Conservation (phyloP, 139 green algal species). For the Coelastrella sp. region DNA sequence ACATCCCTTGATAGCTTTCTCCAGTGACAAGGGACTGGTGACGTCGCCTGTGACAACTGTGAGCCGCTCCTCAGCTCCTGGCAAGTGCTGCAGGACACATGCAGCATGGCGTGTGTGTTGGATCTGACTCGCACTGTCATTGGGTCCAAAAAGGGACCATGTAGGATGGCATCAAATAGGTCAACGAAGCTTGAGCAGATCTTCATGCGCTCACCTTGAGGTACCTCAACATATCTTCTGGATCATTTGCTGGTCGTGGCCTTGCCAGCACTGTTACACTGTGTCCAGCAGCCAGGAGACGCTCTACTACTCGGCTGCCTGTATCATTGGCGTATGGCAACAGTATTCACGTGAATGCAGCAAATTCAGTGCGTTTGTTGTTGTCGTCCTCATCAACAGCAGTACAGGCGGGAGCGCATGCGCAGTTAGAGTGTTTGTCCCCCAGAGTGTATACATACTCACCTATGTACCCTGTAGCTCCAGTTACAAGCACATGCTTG, state of each 20-base stretch:
- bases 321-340: too few relatives aligned
- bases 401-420: not conserved
- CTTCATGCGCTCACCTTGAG: not conserved
- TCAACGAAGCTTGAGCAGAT: not conserved
- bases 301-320: conserved; percentile 41
- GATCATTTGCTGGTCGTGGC: not conserved
- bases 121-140: too few relatives aligned
- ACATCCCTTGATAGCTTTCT: not conserved
- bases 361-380: too few relatives aligned
- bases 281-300: conserved; percentile 24
- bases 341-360: too few relatives aligned
- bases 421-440: not conserved
- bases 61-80: conserved; percentile 11
- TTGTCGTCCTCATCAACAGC: not conserved
- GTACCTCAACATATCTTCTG: conserved; percentile 38
- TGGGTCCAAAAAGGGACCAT: too few relatives aligned
- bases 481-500: conserved; percentile 6
- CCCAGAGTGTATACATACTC: not conserved
- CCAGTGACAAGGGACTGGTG: not conserved
- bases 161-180: too few relatives aligned
- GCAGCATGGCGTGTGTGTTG: too few relatives aligned
- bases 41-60: conserved; percentile 24
- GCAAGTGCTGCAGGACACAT: conserved; percentile 19
- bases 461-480: conserved; percentile 44
- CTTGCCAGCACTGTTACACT: conserved; percentile 16